Percentiles rank a stretch among this genome's conserved stretches.
These are phyloP conservation scores for Seiridium cupressi DNA, from an alignment of 2,329 filamentous ascomycete species.

Conservation along the genomic window DNA sequence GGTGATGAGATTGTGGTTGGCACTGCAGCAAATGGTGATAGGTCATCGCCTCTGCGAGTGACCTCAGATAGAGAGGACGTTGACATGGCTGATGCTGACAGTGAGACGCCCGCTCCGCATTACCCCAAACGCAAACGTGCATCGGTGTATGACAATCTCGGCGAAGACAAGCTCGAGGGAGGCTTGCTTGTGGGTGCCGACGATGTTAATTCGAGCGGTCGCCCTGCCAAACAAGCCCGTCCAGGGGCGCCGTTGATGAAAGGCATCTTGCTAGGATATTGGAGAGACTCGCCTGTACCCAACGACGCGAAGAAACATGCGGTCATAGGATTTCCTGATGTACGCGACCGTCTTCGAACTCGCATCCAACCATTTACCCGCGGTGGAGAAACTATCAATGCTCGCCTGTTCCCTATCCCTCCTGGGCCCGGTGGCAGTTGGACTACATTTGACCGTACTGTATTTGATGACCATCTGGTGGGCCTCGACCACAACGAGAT, in stretches of 20 bases:
- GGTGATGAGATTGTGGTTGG: constrained; percentile 55
- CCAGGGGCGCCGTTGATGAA: constrained; percentile 34
- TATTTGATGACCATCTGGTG: constrained; percentile 56
- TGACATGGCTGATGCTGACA: constrained; percentile 40
- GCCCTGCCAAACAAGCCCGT: constrained; percentile 23
- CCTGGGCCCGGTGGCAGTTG: constrained; percentile 61
- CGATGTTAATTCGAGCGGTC: constrained; percentile 21
- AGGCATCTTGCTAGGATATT: constrained; percentile 54
- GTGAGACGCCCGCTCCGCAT: constrained; percentile 33
- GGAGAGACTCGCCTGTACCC: constrained; percentile 56
- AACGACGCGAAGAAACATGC: constrained; percentile 51
- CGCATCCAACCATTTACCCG: constrained; percentile 52
- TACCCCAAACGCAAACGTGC: constrained; percentile 57
- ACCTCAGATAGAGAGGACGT: constrained; percentile 40
- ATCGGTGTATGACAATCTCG: constrained; percentile 47
- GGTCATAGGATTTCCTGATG: constrained; percentile 62
- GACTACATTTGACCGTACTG: constrained; percentile 61
- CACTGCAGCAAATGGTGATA: constrained; percentile 36
- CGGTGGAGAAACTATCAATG: constrained; percentile 43
- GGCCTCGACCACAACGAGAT: constrained; percentile 55
- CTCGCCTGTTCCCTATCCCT: constrained; percentile 44
- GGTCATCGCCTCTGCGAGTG: constrained; percentile 31
- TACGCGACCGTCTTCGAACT: constrained; percentile 58
- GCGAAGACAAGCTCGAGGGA: constrained; percentile 45
- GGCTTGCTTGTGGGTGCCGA: constrained; percentile 28